Evolutionary conservation across 257 asterid genomes (phyloP), one percentile per base, ranked within the genome.

Genomic region (Echium plantagineum): DNA sequence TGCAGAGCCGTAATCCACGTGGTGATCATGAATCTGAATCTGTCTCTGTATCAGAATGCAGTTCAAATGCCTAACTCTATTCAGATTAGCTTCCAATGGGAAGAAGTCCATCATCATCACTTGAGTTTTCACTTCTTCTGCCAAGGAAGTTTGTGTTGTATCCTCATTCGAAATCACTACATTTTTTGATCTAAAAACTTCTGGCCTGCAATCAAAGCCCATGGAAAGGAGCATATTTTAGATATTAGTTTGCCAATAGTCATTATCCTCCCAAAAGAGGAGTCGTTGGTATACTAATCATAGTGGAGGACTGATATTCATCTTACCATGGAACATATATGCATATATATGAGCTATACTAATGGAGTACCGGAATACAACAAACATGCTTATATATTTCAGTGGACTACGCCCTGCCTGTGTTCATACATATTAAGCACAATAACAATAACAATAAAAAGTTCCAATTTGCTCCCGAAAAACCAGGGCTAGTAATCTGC

Each of bases 51-150:
- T 74, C 80, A 20, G 66, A 31, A 22, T 38, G 64, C 20, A 66
- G 56, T 58, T 69, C 64, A 32, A 65, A 67, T 58, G 94, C 38
- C 83, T 84, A 66, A 71, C n/a, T 71, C 97, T 77, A 69, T 89
- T 89, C 16, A 85, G 81, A 71, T 89, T 89, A 70, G 90, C 93
- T 79, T 86, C 97, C 73, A 89, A 68, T 15, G 97, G 97, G 91
- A 7, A 87, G 94, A 52, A 89, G 94, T 24, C 91, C 91, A 18
- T 85, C 90, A 42, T 83, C 90, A 20, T 80, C 89, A 31, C 84
- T 80, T 7, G 46, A 35, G 46, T 35, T 35, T 9, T 35, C 81
- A 6, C 59, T 15, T 73, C 66, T 35, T 68, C 58, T 7, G 42
- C 5, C 61, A 58, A 63, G 70, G 75, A 46, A 67, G 71, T 57